Evolutionary conservation across 2,329 filamentous ascomycete genomes (phyloP).

Genomic region (Fusarium sp.): DNA sequence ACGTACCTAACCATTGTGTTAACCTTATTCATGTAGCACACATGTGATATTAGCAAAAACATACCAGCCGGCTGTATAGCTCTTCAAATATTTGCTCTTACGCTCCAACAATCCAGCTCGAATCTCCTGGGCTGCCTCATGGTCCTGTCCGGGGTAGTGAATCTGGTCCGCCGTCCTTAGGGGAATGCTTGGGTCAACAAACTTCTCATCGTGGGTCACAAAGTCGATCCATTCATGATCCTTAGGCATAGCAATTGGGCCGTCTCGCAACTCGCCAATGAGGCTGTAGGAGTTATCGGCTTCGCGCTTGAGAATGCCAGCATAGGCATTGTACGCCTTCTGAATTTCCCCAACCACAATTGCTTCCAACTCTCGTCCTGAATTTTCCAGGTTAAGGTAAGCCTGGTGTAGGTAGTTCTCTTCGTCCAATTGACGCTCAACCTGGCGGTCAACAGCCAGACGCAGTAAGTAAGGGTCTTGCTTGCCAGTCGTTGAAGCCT

Average conservation of each 20-base stretch:
- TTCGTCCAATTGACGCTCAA: conserved; percentile 94
- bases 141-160: conserved; percentile 89
- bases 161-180: conserved; percentile 85
- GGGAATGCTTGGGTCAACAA: conserved; percentile 86
- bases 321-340: conserved; percentile 95
- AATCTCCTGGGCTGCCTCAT: conserved; percentile 85
- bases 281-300: conserved; percentile 83
- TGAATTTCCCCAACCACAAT: conserved; percentile 98
- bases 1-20: conserved; percentile 78
- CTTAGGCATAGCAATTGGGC: conserved; percentile 92
- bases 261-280: conserved; percentile 83
- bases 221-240: conserved; percentile 92
- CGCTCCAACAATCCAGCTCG: conserved; percentile 92
- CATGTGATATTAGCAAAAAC: conserved; percentile 47
- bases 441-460: conserved; percentile 86
- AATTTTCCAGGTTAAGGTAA: conserved; percentile 93
- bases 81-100: conserved; percentile 99
- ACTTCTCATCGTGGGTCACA: conserved; percentile 83
- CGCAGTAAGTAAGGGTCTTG: conserved; percentile 92
- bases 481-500: conserved; percentile 80
- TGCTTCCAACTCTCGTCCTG: conserved; percentile 92
- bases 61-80: conserved; percentile 94
- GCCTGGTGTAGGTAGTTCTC: conserved; percentile 98
- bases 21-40: conserved; percentile 2
- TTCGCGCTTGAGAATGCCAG: conserved; percentile 90